These are phyloP conservation scores for Cyclotella distinguenda DNA, from an alignment of 108 stramenopile species.

Conservation along the genomic window DNA sequence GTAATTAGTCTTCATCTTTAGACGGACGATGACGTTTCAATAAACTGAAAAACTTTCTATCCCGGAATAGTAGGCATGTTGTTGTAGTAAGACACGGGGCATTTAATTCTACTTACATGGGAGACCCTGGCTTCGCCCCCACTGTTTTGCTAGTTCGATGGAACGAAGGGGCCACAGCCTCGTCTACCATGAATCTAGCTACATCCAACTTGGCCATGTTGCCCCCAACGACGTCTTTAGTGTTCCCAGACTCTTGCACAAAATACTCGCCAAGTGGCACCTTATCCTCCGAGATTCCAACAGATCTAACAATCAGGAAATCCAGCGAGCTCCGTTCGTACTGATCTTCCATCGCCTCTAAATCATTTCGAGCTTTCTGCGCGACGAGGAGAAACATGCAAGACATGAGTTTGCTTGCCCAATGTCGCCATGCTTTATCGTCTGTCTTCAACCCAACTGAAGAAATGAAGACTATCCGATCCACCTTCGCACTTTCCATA, in stretches of 20 bases:
- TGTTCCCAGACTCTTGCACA: constrained; percentile 43
- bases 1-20: no score
- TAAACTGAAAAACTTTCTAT: neutral
- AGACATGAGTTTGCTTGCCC: constrained; percentile 51
- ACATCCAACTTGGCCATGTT: constrained; percentile 74
- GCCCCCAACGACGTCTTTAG: constrained; percentile 46
- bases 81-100: no score
- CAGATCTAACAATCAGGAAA: constrained; percentile 71
- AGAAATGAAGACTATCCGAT: constrained; percentile 53
- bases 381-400: constrained; percentile 45
- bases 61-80: no score
- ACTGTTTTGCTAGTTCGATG: constrained; percentile 50
- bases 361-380: constrained; percentile 52
- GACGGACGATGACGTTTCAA: no score
- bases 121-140: constrained; percentile 46
- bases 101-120: constrained; percentile 22
- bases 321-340: constrained; percentile 36
- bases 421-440: constrained; percentile 54
- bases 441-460: constrained; percentile 61
- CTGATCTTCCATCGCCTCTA: constrained; percentile 50
- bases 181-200: constrained; percentile 66
- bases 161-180: constrained; percentile 61
- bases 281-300: constrained; percentile 58
- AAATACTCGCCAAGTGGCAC: constrained; percentile 48
- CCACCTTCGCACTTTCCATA: constrained; percentile 52